Percentiles rank a stretch among this genome's conserved stretches.
Conservation (phyloP, 2,329 filamentous ascomycete species). For the Mycosphaerella sp. region DNA sequence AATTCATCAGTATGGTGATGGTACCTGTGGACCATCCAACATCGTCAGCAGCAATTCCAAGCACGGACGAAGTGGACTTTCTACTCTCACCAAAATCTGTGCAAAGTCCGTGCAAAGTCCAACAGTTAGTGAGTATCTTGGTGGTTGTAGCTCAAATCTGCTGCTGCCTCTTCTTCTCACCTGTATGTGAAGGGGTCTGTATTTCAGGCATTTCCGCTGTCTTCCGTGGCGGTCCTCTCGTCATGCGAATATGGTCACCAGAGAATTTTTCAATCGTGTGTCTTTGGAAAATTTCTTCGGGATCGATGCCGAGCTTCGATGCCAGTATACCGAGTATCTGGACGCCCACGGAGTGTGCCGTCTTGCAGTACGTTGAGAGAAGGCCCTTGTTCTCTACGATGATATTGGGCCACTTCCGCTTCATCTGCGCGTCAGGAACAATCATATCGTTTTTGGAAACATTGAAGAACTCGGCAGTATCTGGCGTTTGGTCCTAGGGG, state of each 20-base stretch:
- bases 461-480: conserved; percentile 54
- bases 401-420: conserved; percentile 24
- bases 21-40: conserved; percentile 37
- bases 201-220: conserved; percentile 32
- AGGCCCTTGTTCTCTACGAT: conserved; percentile 26
- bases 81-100: background rate
- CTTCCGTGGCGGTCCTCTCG: conserved; percentile 45
- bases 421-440: conserved; percentile 31
- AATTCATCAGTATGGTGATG: conserved; percentile 53
- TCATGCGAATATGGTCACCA: conserved; percentile 49
- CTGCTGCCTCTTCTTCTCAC: conserved; percentile 30
- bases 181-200: conserved; percentile 43
- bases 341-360: conserved; percentile 43
- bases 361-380: conserved; percentile 41
- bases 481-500: conserved; percentile 38
- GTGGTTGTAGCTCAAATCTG: background rate
- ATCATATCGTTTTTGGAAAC: conserved; percentile 50
- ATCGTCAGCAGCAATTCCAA: background rate
- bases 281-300: conserved; percentile 39
- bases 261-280: conserved; percentile 41
- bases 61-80: background rate
- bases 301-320: conserved; percentile 39
- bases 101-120: too few species aligned
- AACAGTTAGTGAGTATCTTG: background rate
- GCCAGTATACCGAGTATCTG: conserved; percentile 44